Base-by-base conservation (phyloP, 2,329 filamentous ascomycete genomes). In the Escovopsis sp. region DNA sequence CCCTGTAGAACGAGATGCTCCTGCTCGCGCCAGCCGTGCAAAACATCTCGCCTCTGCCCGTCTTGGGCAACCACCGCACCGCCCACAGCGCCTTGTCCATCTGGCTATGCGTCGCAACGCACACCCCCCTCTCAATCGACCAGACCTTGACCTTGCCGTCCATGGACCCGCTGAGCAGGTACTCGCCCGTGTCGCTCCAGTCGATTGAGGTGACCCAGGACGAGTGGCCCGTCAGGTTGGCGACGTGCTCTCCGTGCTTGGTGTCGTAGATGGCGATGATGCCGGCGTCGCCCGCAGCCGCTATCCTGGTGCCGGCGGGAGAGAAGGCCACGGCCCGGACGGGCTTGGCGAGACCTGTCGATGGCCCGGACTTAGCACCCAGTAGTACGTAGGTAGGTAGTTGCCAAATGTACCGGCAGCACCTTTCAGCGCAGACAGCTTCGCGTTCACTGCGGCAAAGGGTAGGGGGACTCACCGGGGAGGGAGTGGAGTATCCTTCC, bases 61-160 rank as follows among this genome's bases (percentile, higher is more conserved):
- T 73, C 64, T 83, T 87, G 10, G 83, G 83, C 46, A 94, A 62
- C 86, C 86, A 94, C 55, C 77, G 81, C 26, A 88, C 85, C 43
- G 77, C 76, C 83, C 88, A 95, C 3, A 96, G 58, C 0, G 80
- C 75, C 62, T 84, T 83, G 49, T 89, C 88, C 6, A 85, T 87
- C 65, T 96, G 88, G 45, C 82, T 88, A 58, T 94, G 86, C 9
- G 91, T 98, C 11, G 89, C 87, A 37, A 98, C 91, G 57, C 91
- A 96, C 4, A 72, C 71, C 44, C 78, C 75, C 32, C 80, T 75
- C 53, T 94, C 87, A 45, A 95, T 75, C 28, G 85, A 89, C 91
- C 91, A 98, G 28, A 96, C 84, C 63, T 94, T 95, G 47, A 84
- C 85, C 61, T 94, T 95, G 33, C 91, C 89, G 56, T 96, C 88